Base-by-base conservation (phyloP, 2,329 filamentous ascomycete species). In the Fusarium robinianum region DNA sequence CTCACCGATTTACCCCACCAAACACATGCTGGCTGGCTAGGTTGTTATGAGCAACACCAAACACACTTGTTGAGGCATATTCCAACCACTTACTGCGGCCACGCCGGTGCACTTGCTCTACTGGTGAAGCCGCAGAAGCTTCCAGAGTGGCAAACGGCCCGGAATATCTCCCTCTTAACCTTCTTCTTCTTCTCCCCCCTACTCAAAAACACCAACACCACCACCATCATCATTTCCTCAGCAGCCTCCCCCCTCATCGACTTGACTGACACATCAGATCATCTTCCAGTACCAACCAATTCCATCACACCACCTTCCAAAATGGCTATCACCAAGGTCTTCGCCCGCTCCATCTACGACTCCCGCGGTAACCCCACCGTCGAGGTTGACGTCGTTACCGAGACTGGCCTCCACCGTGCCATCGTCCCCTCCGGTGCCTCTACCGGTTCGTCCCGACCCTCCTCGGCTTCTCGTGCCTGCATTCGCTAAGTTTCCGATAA, bases 341-440 rank as follows among this genome's bases (percentile, higher is more conserved):
- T 91, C 82, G 88, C 88, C 69, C 88, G 94, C 71, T 91, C 87
- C 68, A 90, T 99, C 79, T 99, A 92, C 84, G 94, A 99, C 83
- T 97, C 94, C 73, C 92, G 94, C 71, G 83, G 83, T 72, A 99
- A 99, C 85, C 94, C 94, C 67, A 99, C 94, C 70, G 92, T 96
- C 68, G 92, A 97, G 82, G 92, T 97, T 67, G 92, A 96, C 72
- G 84, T 96, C 64, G 87, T 95, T 76, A 96, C 91, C 64, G 90
- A 95, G 79, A 95, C 88, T 65, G 92, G 92, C 68, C 85, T 97
- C 56, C 91, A 96, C 84, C 90, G 92, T 69, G 91, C 92, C 71
- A 96, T 96, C 71, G 92, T 97, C 55, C 92, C 92, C 66, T 96
- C 91, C 60, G 92, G 92, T 72, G 92, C 92, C 67, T 96, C 92